A percentile compares a stretch with the other conserved stretches of the same genome.
These are phyloP conservation scores for Cerioporus squamosus DNA, from an alignment of 1,284 basidiomycete species.

Conservation along the genomic window DNA sequence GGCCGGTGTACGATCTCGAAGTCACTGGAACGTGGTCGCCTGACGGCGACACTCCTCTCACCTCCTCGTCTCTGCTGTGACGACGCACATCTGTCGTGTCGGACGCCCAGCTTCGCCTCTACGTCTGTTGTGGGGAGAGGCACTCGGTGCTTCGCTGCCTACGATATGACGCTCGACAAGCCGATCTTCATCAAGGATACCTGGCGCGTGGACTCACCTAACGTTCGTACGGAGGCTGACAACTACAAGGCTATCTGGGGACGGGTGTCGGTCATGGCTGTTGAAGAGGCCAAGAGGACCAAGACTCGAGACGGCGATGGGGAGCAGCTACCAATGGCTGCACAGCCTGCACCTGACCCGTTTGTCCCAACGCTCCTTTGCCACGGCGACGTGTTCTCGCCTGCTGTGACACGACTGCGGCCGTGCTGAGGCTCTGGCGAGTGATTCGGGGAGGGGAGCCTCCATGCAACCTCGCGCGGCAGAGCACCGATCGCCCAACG, in stretches of 20 bases:
- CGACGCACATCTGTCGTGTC: neutral
- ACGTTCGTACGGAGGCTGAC: neutral
- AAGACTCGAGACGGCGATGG: neutral
- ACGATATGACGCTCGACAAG: neutral
- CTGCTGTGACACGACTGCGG: no score
- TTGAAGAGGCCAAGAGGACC: no score
- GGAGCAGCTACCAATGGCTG: no score
- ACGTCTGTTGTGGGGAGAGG: neutral
- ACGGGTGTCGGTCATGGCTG: no score
- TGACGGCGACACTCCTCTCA: neutral
- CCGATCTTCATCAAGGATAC: neutral
- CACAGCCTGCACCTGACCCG: no score
- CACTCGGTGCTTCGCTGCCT: neutral
- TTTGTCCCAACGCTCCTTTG: no score
- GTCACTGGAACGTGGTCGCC: neutral
- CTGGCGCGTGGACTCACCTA: neutral
- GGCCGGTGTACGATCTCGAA: neutral
- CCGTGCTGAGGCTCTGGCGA: no score
- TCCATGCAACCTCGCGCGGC: no score
- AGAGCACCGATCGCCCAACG: no score
- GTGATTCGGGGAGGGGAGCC: no score
- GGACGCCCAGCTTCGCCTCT: neutral
- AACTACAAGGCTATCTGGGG: neutral
- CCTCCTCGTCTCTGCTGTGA: no score
- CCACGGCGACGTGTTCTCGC: no score